These are phyloP conservation scores for Begonia fuchsioides DNA, from an alignment of 306 rosid species.

Conservation along the genomic window DNA sequence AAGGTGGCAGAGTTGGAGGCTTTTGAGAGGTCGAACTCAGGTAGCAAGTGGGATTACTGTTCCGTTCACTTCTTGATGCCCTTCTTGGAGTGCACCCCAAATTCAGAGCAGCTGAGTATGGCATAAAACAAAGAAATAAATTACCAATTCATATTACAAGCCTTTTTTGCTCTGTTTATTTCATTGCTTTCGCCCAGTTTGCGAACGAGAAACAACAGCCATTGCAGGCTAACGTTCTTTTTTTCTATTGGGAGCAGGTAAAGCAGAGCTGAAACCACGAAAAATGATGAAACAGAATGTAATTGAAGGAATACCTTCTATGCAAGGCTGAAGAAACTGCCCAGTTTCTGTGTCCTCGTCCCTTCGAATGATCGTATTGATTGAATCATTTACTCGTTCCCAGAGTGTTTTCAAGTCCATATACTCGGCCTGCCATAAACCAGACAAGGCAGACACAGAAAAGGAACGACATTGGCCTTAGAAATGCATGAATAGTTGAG, in stretches of 20 bases:
- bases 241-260: no score
- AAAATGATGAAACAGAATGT: background rate
- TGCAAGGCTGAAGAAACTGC: conserved; percentile 63
- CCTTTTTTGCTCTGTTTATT: no score
- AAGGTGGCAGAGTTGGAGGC: conserved; percentile 6
- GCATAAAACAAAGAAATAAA: background rate
- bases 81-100: conserved; percentile 54
- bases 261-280: background rate
- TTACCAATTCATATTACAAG: no score
- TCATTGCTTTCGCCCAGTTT: no score
- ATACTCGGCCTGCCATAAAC: conserved; percentile 39
- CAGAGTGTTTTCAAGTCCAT: conserved; percentile 49
- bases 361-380: conserved; percentile 46
- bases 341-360: conserved; percentile 48
- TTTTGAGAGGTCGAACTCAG: conserved; percentile 24
- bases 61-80: conserved; percentile 53
- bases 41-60: conserved; percentile 38
- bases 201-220: no score
- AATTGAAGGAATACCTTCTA: conserved; percentile 43
- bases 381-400: conserved; percentile 56
- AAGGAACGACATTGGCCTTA: no score
- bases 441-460: no score
- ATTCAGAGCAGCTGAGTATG: conserved; percentile 65
- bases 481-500: no score
- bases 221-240: no score